Evolutionary conservation across 2,329 filamentous ascomycete genomes (phyloP).

Genomic region (Chalaropsis thielavioides): DNA sequence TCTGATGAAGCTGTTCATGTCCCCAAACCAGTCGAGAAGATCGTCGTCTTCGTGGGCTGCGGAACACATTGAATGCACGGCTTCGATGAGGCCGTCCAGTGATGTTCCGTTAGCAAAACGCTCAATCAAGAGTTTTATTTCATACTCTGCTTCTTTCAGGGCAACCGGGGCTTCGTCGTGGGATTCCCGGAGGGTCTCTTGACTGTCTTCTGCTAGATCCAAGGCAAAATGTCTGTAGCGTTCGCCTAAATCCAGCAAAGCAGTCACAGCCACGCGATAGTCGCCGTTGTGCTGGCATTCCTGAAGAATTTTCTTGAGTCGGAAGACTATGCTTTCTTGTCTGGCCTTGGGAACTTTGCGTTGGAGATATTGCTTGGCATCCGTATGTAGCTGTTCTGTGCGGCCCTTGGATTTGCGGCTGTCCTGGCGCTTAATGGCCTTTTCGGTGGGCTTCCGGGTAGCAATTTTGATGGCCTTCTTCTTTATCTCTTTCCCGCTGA

Average conservation of each 20-base stretch:
- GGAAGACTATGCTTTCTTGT: slow-evolving; percentile 80
- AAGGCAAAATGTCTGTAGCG: slow-evolving; percentile 66
- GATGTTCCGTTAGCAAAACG: slow-evolving; percentile 93
- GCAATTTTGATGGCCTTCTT: slow-evolving; percentile 29
- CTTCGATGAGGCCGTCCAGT: slow-evolving; percentile 67
- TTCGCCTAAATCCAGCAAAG: slow-evolving; percentile 70
- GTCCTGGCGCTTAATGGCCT: slow-evolving; percentile 25
- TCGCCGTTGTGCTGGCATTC: slow-evolving; percentile 93
- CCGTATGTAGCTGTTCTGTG: slow-evolving; percentile 31
- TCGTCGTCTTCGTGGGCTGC: slow-evolving; percentile 80
- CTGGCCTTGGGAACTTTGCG: slow-evolving; percentile 86
- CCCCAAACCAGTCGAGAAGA: slow-evolving; percentile 77
- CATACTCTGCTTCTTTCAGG: slow-evolving; percentile 58
- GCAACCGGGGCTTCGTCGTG: slow-evolving; percentile 34
- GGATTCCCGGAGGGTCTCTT: slow-evolving; percentile 57
- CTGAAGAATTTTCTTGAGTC: slow-evolving; percentile 91
- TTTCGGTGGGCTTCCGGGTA: slow-evolving; percentile 36
- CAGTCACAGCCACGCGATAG: slow-evolving; percentile 83
- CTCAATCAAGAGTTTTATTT: slow-evolving; percentile 78
- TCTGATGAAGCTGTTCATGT: slow-evolving; percentile 62
- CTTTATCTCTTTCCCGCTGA: not conserved
- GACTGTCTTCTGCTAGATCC: slow-evolving; percentile 46
- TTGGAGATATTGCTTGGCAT: slow-evolving; percentile 59
- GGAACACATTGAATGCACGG: slow-evolving; percentile 71
- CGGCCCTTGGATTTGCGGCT: slow-evolving; percentile 30